Evolutionary conservation across 495 filamentous ascomycete genomes (phyloP).

Genomic region (Lophiostoma macrostomum): DNA sequence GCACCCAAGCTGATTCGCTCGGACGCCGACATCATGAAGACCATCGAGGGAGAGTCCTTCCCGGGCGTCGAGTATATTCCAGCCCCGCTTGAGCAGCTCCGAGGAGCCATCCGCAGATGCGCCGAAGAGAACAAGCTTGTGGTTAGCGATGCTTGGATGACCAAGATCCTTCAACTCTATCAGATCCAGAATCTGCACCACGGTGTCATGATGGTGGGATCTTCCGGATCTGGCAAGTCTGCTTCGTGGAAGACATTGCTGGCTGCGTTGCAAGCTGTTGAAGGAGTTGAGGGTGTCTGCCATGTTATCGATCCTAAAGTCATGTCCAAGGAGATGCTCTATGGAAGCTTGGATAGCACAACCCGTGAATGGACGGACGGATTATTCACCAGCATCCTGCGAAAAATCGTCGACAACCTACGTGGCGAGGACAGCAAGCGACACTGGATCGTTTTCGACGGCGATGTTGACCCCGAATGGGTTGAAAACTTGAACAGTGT

Average conservation of each 20-base stretch:
- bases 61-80: constrained; percentile 90
- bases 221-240: constrained; percentile 92
- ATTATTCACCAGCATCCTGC: constrained; percentile 93
- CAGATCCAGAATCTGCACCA: constrained; percentile 98
- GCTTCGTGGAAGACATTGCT: constrained; percentile 92
- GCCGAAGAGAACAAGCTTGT: constrained; percentile 80
- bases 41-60: constrained; percentile 82
- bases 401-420: constrained; percentile 98
- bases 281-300: constrained; percentile 87
- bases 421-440: constrained; percentile 93
- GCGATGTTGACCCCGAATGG: constrained; percentile 98
- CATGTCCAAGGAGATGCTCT: constrained; percentile 97
- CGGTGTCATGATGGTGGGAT: constrained; percentile 99
- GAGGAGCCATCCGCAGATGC: constrained; percentile 75
- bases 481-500: constrained; percentile 99
- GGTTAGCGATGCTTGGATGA: constrained; percentile 92
- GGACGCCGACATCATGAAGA: constrained; percentile 83
- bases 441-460: constrained; percentile 99
- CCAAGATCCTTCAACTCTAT: constrained; percentile 91
- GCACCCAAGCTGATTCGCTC: constrained; percentile 90
- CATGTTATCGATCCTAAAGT: constrained; percentile 99
- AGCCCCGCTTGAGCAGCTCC: constrained; percentile 73
- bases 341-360: constrained; percentile 91
- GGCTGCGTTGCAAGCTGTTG: constrained; percentile 83
- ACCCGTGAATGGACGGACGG: constrained; percentile 98